Base-by-base conservation (phyloP, 2,329 filamentous ascomycete species). In the Rutstroemia sydowiana region DNA sequence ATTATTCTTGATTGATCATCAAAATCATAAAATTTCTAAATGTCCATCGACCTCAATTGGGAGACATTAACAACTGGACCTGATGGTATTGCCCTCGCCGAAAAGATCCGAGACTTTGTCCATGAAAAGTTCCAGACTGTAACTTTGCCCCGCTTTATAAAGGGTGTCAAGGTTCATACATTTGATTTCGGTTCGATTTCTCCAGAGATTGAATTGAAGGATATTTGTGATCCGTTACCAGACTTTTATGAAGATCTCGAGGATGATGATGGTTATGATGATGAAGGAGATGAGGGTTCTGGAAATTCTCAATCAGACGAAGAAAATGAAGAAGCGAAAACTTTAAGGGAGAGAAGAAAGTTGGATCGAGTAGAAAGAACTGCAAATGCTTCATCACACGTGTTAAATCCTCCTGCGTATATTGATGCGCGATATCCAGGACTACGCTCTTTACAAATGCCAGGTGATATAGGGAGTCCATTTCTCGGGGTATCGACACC, bases 1-100 rank as follows among this genome's bases (percentile, higher is more conserved):
- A 16, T 36, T 13, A 31, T 4, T 16, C 8, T 26, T 26, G 23
- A 23, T n/a, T 26, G 28, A 26, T 16, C 13, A 36, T 40, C n/a
- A 14, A 37, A 21, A 31, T 30, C 23, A n/a, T 34, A 9, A 32
- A 46, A 23, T 26, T 8, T 36, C 47, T 56, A 58, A 43, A 98
- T 98, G 93, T 97, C 93, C 61, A 92, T 98, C 74, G 91, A 97
- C 66, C 85, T 98, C 68, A 90, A 95, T 71, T 98, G 93, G 93
- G 85, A 93, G 65, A 87, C 86, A 57, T 81, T 97, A 66, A 97
- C 92, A 20, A 84, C 83, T 56, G 93, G 93, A 26, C 82, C 89
- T 45, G 92, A 97, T 70, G 92, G 93, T 51, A 78, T 84, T 58
- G 87, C 82, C 49, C 82, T 96, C 55, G 90, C 92, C 45, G 85